Evolutionary conservation across 352 stramenopile species (phyloP), one percentile per base, ranked within the genome.

Genomic region (Pythium myriotylum): DNA sequence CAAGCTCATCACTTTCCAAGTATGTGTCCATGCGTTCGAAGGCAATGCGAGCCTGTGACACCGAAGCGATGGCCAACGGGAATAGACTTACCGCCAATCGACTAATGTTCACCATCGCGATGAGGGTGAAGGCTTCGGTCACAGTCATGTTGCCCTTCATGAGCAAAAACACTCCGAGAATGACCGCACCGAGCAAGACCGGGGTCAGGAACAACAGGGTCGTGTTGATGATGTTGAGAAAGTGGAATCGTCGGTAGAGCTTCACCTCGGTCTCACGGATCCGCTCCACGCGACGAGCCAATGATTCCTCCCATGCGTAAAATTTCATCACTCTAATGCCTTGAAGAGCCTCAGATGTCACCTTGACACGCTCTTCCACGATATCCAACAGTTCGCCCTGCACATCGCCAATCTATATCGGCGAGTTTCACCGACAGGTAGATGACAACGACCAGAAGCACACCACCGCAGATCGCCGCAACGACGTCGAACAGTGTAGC

Each of bases 271-370:
- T 48, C 0, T 56, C 55, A 12, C 81, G 77, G 23, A 90, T 77
- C 4, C 50, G 46, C 45, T 77, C 65, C 5, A 88, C 72, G 16
- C 73, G 79, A 16, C 27, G 68, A 10, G 73, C 73, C 3, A 84
- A 53, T 10, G 70, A 84, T 12, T 78, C 65, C 43, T 85, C 75
- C 89, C 89, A 97, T 8, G 82, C 85, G 63, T 96, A 96, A 62
- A 96, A 94, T 65, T 97, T 97, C 59, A 97, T 86, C 37, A 90
- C 86, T 32, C 90, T 76, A 27, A 97, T 92, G 7, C 92, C 94
- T 12, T 88, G 68, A 3, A 98, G 70, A 7, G 96, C 86, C 74
- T 98, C 94, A 37, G 92, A 97, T 29, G 94, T 95, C 59, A 97
- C 86, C 69, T 96, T 95, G 13, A 98, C 90, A 2, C 94, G 79